Base-by-base conservation (phyloP, 768 basidiomycete genomes). In the Phylloporus rhodoxanthus region DNA sequence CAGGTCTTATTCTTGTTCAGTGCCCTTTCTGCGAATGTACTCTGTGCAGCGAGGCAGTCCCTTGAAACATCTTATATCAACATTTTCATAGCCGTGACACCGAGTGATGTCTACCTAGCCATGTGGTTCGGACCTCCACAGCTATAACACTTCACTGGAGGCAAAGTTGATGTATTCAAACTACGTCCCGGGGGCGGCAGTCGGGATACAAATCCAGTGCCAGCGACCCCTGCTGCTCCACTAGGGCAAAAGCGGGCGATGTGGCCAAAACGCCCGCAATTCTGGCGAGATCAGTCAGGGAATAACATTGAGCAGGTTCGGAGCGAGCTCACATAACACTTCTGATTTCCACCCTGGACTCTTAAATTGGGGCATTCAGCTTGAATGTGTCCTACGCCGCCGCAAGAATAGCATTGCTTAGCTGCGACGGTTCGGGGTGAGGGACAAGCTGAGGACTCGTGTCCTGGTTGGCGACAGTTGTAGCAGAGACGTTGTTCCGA, bases 401-500 rank as follows among this genome's bases (percentile, higher is more conserved):
- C 89, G 61, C 91, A 96, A 33, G 85, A 86, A 68, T 93, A 95
- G 66, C 92, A 95, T 68, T 94, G 90, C 70, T 91, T 93, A 26
- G 86, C 81, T 43, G 87, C 78, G 39, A 85, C 85, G 34, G 82
- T 85, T 54, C 89, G 80, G 33, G 91, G 91, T 57, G 82, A 81
- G 34, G 90, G 86, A 66, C 92, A 94, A 48, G 86, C 82, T 48
- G 87, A 84, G 17, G 87, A 91, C 69, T 94, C 91, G 60, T 94
- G 92, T 34, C 92, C 92, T n/a, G 91, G 87, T 66, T 92, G 87
- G 57, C 89, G 84, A 68, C 92, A 95, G 66, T 94, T 95, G 73
- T 92, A 95, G 72, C 92, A 95, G 52, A 95, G 79, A 60, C 90
- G 82, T 67, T 88, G 82, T 61, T 87, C 87, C 55, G 88, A 89